These are phyloP conservation scores for Tetrapisispora iriomotensis DNA, from an alignment of 805 yeast genomes.

Conservation along the genomic window DNA sequence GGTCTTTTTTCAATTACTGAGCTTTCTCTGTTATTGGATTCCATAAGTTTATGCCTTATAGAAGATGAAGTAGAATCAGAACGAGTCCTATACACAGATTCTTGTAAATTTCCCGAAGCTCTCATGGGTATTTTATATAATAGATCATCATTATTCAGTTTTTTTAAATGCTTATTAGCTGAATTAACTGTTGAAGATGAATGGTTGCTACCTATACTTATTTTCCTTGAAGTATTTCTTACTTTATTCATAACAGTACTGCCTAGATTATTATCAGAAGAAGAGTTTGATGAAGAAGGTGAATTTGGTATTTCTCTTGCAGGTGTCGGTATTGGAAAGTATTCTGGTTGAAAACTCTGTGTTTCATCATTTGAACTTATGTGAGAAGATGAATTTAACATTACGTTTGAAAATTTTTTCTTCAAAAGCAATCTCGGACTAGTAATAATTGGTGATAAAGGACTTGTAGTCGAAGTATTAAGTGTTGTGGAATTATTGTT, in stretches of 20 bases:
- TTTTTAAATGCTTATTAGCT: neutral
- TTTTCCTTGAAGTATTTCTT: neutral
- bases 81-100: neutral
- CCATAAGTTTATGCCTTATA: neutral
- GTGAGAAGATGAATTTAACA: conserved; percentile 8
- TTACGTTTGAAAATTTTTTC: conserved; percentile 14
- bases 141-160: neutral
- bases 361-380: too few relatives aligned
- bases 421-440: conserved; percentile 17
- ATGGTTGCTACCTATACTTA: conserved; percentile 1
- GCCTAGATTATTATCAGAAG: neutral
- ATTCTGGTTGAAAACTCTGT: neutral
- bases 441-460: conserved; percentile 2
- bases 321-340: neutral
- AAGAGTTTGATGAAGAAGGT: neutral
- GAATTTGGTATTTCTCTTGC: neutral
- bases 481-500: neutral
- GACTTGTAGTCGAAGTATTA: neutral
- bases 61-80: conserved; percentile 8
- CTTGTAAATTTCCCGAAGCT: neutral
- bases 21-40: neutral
- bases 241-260: neutral
- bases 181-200: conserved; percentile 1
- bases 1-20: conserved; percentile 8
- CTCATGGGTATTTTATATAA: neutral